Evolutionary conservation across 2,329 filamentous ascomycete species (phyloP).

Genomic region (Plenodomus tracheiphilus): DNA sequence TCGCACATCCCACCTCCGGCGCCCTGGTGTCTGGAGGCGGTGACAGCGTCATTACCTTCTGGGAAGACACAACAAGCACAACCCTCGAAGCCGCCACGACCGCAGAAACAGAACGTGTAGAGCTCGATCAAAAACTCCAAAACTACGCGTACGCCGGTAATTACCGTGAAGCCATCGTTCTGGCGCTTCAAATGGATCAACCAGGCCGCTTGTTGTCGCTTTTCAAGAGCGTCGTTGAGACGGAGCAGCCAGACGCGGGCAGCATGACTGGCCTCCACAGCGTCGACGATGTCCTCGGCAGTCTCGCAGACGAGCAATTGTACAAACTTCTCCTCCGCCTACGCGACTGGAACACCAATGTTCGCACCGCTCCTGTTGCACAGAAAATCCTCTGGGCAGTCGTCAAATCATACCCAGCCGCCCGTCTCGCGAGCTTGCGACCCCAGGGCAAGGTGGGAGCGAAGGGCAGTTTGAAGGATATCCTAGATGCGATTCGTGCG

Average conservation of each 20-base stretch:
- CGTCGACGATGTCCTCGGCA: conserved; percentile 83
- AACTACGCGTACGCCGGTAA: conserved; percentile 89
- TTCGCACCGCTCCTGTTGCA: conserved; percentile 79
- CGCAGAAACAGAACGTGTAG: conserved; percentile 77
- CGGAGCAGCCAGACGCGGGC: conserved; percentile 61
- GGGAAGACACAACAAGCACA: conserved; percentile 85
- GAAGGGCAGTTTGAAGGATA: conserved; percentile 66
- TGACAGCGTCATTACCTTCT: conserved; percentile 92
- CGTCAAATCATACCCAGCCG: conserved; percentile 78
- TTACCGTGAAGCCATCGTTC: conserved; percentile 88
- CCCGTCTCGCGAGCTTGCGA: conserved; percentile 71
- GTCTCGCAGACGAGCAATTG: conserved; percentile 80
- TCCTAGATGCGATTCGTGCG: conserved; percentile 81
- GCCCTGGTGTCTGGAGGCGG: conserved; percentile 87
- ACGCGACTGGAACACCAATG: conserved; percentile 97
- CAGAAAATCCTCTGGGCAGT: conserved; percentile 82
- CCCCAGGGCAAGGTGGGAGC: conserved; percentile 36
- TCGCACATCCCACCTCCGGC: conserved; percentile 65
- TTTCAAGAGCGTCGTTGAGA: conserved; percentile 78
- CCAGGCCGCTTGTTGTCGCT: conserved; percentile 82
- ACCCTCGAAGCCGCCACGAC: conserved; percentile 75
- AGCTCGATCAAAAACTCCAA: conserved; percentile 91
- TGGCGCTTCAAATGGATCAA: conserved; percentile 92
- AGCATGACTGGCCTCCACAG: conserved; percentile 65
- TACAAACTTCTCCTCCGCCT: conserved; percentile 79